These are phyloP conservation scores for Rhodotorula sp. DNA, from an alignment of 1,284 basidiomycete genomes.

Conservation along the genomic window DNA sequence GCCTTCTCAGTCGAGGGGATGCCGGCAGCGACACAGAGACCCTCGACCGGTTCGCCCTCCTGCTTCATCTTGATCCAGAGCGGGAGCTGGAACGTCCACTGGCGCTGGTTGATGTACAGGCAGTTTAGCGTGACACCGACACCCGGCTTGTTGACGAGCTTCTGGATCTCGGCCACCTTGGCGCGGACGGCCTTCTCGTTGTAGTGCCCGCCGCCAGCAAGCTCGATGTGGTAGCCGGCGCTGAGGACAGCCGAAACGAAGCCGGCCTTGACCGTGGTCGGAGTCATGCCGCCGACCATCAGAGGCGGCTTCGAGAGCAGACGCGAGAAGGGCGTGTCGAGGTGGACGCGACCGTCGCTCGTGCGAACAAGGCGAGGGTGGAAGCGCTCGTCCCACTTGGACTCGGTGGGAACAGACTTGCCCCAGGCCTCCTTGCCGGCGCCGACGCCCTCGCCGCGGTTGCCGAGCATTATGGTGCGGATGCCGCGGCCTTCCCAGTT, in stretches of 20 bases:
- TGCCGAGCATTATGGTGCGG: slow-evolving; percentile 78
- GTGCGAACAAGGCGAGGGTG: slow-evolving; percentile 83
- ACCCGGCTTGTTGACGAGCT: slow-evolving; percentile 69
- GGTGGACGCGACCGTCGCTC: slow-evolving; percentile 80
- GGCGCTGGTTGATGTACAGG: slow-evolving; percentile 96
- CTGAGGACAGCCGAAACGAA: slow-evolving; percentile 88
- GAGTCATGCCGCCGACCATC: slow-evolving; percentile 99
- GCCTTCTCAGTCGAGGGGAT: slow-evolving; percentile 91
- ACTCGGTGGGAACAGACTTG: slow-evolving; percentile 67
- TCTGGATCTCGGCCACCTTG: slow-evolving; percentile 86
- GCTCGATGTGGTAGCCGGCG: slow-evolving; percentile 92
- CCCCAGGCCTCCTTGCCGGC: slow-evolving; percentile 72
- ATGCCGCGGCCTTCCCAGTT: slow-evolving; percentile 92
- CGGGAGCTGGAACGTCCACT: slow-evolving; percentile 94
- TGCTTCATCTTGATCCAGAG: slow-evolving; percentile 96
- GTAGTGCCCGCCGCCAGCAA: slow-evolving; percentile 97
- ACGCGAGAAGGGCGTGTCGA: slow-evolving; percentile 95
- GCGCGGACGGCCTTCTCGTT: slow-evolving; percentile 79
- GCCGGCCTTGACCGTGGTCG: slow-evolving; percentile 85
- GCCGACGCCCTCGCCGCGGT: slow-evolving; percentile 72
- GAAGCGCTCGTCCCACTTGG: slow-evolving; percentile 88
- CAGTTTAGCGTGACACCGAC: slow-evolving; percentile 91
- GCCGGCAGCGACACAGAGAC: slow-evolving; percentile 96
- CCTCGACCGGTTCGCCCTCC: slow-evolving; percentile 92
- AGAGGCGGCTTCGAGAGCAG: slow-evolving; percentile 92